Conservation (phyloP, 176 grass and related monocot species). For the Dendrocalamus sinicus region DNA sequence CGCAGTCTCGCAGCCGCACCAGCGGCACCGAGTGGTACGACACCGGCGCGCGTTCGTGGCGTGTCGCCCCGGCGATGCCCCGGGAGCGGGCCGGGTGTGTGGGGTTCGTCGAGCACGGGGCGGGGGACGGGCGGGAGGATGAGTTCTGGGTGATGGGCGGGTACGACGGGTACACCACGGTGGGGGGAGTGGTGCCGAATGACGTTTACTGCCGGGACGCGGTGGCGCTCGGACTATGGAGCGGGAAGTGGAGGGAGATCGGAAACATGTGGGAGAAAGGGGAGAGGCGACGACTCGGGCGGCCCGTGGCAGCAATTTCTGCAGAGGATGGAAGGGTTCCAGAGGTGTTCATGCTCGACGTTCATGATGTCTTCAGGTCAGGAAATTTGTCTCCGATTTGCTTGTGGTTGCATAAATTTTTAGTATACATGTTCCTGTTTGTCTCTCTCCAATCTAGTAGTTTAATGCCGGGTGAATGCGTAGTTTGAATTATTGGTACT, state of each 20-base stretch:
- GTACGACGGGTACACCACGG: constrained; percentile 63
- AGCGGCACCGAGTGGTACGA: constrained; percentile 70
- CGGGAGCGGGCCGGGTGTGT: constrained; percentile 72
- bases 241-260: constrained; percentile 76
- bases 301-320: constrained; percentile 56
- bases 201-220: constrained; percentile 77
- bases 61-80: constrained; percentile 53
- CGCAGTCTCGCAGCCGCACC: constrained; percentile 51
- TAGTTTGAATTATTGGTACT: background rate
- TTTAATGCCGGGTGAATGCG: background rate
- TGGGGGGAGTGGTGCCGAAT: constrained; percentile 77
- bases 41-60: constrained; percentile 50
- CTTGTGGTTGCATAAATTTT: background rate
- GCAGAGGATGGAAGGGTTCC: constrained; percentile 57
- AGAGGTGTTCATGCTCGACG: constrained; percentile 76
- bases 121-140: constrained; percentile 54
- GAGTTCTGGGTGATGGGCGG: constrained; percentile 99
- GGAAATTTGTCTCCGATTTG: constrained; percentile 34
- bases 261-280: constrained; percentile 84
- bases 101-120: constrained; percentile 59
- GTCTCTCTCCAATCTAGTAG: background rate
- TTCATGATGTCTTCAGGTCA: constrained; percentile 73
- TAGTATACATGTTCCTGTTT: constrained; percentile 2
- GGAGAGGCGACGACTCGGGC: constrained; percentile 66
- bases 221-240: constrained; percentile 70